Percentiles rank a stretch among this genome's conserved stretches.
Evolutionary conservation across 1,139 yeast species (phyloP).

Genomic region (Candida anutae): DNA sequence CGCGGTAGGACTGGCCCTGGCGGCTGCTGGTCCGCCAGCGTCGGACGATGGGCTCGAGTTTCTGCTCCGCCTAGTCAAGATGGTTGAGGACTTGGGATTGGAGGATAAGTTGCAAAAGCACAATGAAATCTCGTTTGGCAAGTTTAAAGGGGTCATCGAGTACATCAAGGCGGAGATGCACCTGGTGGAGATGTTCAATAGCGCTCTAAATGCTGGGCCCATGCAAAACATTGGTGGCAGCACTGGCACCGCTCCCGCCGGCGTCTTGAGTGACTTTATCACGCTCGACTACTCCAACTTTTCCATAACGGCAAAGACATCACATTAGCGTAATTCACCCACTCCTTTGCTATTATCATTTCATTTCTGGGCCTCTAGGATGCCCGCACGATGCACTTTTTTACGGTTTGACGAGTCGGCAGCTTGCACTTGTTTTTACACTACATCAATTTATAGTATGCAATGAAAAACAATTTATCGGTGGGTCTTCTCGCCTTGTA

Average conservation of each 20-base stretch:
- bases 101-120: slow-evolving; percentile 47
- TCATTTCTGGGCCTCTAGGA: no score
- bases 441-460: no score
- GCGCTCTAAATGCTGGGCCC: slow-evolving; percentile 7
- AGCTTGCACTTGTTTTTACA: no score
- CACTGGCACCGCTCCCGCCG: slow-evolving; percentile 9
- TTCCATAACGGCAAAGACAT: slow-evolving; percentile 20
- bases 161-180: slow-evolving; percentile 34
- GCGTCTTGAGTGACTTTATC: slow-evolving; percentile 31
- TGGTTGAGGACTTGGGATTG: slow-evolving; percentile 27
- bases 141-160: slow-evolving; percentile 41
- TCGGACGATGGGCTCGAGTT: slow-evolving; percentile 12
- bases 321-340: no score
- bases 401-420: no score
- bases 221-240: no score
- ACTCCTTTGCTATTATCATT: no score
- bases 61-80: slow-evolving; percentile 20
- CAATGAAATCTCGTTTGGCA: slow-evolving; percentile 48
- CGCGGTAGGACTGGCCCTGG: slow-evolving; percentile 1
- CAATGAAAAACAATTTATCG: no score
- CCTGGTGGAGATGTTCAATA: slow-evolving; percentile 18
- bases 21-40: slow-evolving; percentile 3
- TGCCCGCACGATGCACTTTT: no score
- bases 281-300: slow-evolving; percentile 42
- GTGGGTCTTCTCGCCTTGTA: no score